Percentiles rank a stretch among this genome's conserved stretches.
These are phyloP conservation scores for Kodamaea hsintzibuensis DNA, from an alignment of 805 yeast genomes.

Conservation along the genomic window DNA sequence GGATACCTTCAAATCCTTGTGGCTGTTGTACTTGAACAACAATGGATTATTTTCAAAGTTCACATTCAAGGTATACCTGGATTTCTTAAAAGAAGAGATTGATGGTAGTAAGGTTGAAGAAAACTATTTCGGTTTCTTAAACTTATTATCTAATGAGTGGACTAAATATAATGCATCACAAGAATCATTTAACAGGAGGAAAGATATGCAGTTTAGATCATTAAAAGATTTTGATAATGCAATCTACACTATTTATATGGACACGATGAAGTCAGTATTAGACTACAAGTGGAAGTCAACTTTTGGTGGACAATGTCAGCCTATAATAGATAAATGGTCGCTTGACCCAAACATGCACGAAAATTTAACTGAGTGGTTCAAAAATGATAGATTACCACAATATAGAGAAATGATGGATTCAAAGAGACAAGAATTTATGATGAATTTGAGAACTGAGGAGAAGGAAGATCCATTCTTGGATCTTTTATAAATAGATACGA, in stretches of 20 bases:
- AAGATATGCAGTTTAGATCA: slow-evolving; percentile 4
- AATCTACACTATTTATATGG: slow-evolving; percentile 17
- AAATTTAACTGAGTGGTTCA: slow-evolving; percentile 23
- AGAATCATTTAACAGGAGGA: slow-evolving; percentile 20
- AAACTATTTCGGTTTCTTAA: slow-evolving; percentile 25
- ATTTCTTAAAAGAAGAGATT: slow-evolving; percentile 24
- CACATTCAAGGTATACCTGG: slow-evolving; percentile 25
- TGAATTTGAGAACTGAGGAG: slow-evolving; percentile 22
- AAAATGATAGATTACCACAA: slow-evolving; percentile 16
- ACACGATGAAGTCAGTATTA: slow-evolving; percentile 27
- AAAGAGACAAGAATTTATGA: slow-evolving; percentile 25
- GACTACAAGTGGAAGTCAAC: slow-evolving; percentile 28
- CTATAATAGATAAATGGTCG: slow-evolving; percentile 39
- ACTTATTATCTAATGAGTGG: slow-evolving; percentile 14
- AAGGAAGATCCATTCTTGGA: slow-evolving; percentile 35
- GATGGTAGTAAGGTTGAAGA: slow-evolving; percentile 17
- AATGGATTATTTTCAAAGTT: slow-evolving; percentile 24
- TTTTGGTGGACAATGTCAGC: slow-evolving; percentile 28
- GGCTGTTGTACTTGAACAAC: slow-evolving; percentile 33
- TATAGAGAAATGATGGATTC: slow-evolving; percentile 25
- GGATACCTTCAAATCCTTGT: slow-evolving; percentile 29
- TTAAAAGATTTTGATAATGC: slow-evolving; percentile 9
- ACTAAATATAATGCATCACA: slow-evolving; percentile 14
- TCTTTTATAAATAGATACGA: slow-evolving; percentile 20
- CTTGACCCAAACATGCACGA: slow-evolving; percentile 29